Evolutionary conservation across 2,329 filamentous ascomycete species (phyloP).

Genomic region (Curvularia eragrostidis): DNA sequence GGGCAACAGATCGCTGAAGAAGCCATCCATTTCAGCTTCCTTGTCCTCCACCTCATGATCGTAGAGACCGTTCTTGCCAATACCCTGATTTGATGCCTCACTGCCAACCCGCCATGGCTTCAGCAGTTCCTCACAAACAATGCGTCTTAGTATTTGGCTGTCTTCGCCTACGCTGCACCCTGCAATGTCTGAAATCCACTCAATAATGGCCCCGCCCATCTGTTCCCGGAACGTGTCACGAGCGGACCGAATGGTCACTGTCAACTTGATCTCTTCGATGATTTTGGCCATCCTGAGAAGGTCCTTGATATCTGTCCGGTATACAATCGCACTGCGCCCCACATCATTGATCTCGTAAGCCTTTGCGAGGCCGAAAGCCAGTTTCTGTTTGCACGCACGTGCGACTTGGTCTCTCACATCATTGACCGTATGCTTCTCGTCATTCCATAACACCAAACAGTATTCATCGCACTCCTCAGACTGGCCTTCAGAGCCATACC

Average conservation of each 20-base stretch:
- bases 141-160: constrained; percentile 75
- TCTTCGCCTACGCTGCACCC: constrained; percentile 86
- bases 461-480: constrained; percentile 74
- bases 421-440: constrained; percentile 95
- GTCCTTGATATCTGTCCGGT: constrained; percentile 72
- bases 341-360: constrained; percentile 90
- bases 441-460: constrained; percentile 91
- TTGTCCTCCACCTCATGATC: constrained; percentile 74
- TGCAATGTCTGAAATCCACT: constrained; percentile 93
- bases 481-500: constrained; percentile 69
- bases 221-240: constrained; percentile 96
- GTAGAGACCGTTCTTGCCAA: constrained; percentile 80
- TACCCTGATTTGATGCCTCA: constrained; percentile 76
- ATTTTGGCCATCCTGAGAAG: constrained; percentile 81
- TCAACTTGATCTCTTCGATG: constrained; percentile 94
- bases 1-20: constrained; percentile 35
- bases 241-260: constrained; percentile 90
- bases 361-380: constrained; percentile 71
- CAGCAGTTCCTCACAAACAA: constrained; percentile 90
- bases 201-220: constrained; percentile 97
- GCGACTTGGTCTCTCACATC: constrained; percentile 92
- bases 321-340: constrained; percentile 84
- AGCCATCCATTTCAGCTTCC: constrained; percentile 47
- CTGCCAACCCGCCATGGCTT: constrained; percentile 88
- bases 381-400: constrained; percentile 79